These are phyloP conservation scores for Paramecium octaurelia DNA, from an alignment of 73 alveolate species.

Conservation along the genomic window DNA sequence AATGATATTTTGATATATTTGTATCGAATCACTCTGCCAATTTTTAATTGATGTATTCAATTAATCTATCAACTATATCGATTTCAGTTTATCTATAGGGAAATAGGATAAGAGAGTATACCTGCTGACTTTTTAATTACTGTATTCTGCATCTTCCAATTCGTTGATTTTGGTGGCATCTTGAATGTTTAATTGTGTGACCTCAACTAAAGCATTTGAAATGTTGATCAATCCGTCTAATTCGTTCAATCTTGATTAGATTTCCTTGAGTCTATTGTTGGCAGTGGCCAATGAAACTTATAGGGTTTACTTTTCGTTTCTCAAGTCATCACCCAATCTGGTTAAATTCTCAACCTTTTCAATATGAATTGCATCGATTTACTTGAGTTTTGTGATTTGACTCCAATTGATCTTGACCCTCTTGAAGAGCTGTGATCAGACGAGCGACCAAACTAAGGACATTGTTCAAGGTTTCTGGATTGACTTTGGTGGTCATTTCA, in stretches of 20 bases:
- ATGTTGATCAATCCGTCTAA: slow-evolving; percentile 44
- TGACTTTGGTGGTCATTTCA: slow-evolving; percentile 47
- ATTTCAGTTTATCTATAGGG: slow-evolving; percentile 19
- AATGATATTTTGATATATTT: not conserved
- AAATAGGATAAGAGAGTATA: not conserved
- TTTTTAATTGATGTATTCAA: slow-evolving; percentile 29
- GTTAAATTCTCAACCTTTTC: slow-evolving; percentile 19
- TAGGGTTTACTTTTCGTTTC: slow-evolving; percentile 31
- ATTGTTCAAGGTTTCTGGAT: slow-evolving; percentile 42
- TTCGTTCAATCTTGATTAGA: slow-evolving; percentile 42
- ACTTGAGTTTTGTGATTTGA: slow-evolving; percentile 26
- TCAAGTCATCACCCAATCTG: slow-evolving; percentile 15
- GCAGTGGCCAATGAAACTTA: slow-evolving; percentile 40
- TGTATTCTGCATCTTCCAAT: not conserved
- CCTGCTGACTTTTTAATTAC: slow-evolving; percentile 38
- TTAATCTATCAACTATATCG: slow-evolving; percentile 42
- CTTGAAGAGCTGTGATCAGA: slow-evolving; percentile 25
- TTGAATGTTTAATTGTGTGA: not conserved
- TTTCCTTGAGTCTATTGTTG: slow-evolving; percentile 24
- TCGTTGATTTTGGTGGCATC: not conserved
- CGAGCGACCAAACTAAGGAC: slow-evolving; percentile 36
- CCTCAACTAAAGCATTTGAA: slow-evolving; percentile 48
- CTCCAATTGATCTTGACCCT: slow-evolving; percentile 43
- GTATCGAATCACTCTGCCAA: not conserved
- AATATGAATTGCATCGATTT: not conserved